Evolutionary conservation across 805 yeast genomes (phyloP).

Genomic region (Torulaspora maleeae): DNA sequence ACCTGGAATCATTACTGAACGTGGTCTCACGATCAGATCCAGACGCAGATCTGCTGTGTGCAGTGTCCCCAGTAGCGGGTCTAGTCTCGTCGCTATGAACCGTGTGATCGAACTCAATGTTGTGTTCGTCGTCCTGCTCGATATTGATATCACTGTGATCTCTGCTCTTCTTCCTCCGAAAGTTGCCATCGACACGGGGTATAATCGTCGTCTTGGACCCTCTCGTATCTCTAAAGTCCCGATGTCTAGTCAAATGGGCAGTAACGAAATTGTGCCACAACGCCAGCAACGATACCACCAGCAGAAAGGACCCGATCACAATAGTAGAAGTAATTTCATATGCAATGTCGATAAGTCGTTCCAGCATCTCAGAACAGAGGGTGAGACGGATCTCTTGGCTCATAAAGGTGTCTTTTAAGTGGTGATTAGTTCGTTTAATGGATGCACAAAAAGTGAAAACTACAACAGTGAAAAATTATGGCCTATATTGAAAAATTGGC

Average conservation of each 20-base stretch:
- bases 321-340: constrained; percentile 16
- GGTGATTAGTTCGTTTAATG: neutral
- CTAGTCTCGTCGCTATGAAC: constrained; percentile 21
- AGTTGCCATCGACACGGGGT: constrained; percentile 10
- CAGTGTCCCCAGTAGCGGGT: constrained; percentile 8
- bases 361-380: constrained; percentile 6
- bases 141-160: constrained; percentile 6
- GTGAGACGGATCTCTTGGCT: neutral
- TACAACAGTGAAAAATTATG: no score
- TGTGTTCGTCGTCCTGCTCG: constrained; percentile 25
- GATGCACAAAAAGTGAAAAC: neutral
- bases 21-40: neutral
- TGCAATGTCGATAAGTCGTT: constrained; percentile 7
- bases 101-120: constrained; percentile 32
- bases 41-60: neutral
- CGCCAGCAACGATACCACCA: constrained; percentile 28
- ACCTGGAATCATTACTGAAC: neutral
- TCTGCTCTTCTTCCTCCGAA: constrained; percentile 11
- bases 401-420: neutral
- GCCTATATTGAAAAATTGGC: neutral
- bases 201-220: constrained; percentile 23
- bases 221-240: constrained; percentile 32
- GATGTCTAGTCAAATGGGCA: constrained; percentile 22
- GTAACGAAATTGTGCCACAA: constrained; percentile 31
- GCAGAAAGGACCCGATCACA: constrained; percentile 23